Base-by-base conservation (phyloP, 495 filamentous ascomycete species). In the Sabuloglossum arenarium region DNA sequence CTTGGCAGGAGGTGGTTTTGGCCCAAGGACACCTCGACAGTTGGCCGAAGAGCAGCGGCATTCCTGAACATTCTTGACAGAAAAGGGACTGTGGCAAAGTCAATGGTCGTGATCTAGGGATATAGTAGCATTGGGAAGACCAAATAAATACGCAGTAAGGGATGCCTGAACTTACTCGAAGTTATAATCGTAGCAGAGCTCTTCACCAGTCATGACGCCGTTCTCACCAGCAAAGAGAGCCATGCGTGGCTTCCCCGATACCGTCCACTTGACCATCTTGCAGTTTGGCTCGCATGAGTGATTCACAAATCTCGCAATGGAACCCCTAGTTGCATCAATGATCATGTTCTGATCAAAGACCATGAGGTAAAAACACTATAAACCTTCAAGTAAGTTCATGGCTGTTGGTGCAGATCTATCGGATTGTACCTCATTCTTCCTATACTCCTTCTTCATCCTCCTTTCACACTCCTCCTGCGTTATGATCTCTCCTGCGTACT, bases 101-200 rank as follows among this genome's bases (percentile, higher is more conserved):
- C 6, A 56, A 49, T 21, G 0, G 9, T 56, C 25, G 53, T 11
- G 28, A 21, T 55, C 28, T 30, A 6, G 43, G 9, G 34, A 32
- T 9, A 52, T 16, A 39, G 27, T 5, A 43, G 9, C 11, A 55
- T 43, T 53, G 37, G 50, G 19, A 50, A 8, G 12, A 58, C n/a
- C 16, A 29, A 14, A 55, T 24, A 25, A 46, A 32, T 4, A 57
- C 8, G 34, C n/a, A 52, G 11, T 3, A 32, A 28, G 34, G 30
- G 68, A 47, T 68, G 54, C 19, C 16, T 16, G 21, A 42, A 68
- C 75, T 65, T 61, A 78, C 75, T 95, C 85, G 65, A 98, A 98
- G 67, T 98, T 98, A 75, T 98, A 98, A 73, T 98, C 91, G 67
- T 98, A 98, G n/a, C 88, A 97, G 58, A 98, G 71, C 65, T 98